phyloP scores from a whole-genome alignment of 495 filamentous ascomycete genomes.

The Hypomontagnella submonticulosa region DNA sequence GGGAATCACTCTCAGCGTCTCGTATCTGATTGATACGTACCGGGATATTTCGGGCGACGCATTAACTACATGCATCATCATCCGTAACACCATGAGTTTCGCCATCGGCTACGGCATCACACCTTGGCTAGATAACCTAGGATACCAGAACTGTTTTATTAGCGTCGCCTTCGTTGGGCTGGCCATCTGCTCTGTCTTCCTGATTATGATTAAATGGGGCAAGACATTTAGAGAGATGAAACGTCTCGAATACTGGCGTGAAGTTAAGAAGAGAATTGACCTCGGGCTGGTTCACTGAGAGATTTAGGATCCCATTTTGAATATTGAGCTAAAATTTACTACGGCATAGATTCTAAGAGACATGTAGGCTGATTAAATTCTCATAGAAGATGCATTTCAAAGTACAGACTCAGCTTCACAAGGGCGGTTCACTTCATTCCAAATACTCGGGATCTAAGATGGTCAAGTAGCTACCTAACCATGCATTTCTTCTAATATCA shows the following conservation, averaged over 20 bases:
- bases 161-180: constrained; percentile 69
- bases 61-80: constrained; percentile 70
- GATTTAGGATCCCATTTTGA: not conserved
- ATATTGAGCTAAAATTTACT: too few relatives aligned
- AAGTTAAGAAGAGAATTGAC: constrained; percentile 56
- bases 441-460: too few relatives aligned
- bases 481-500: too few relatives aligned
- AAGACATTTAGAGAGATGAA: constrained; percentile 54
- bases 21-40: constrained; percentile 73
- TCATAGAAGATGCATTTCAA: too few relatives aligned
- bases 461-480: too few relatives aligned
- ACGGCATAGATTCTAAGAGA: too few relatives aligned
- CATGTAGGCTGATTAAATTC: too few relatives aligned
- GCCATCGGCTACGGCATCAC: constrained; percentile 65
- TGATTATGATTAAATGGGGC: constrained; percentile 68
- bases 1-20: constrained; percentile 68
- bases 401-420: too few relatives aligned
- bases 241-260: constrained; percentile 53
- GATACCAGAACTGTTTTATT: constrained; percentile 72
- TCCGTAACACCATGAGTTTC: constrained; percentile 72
- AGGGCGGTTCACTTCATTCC: too few relatives aligned
- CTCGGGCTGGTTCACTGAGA: constrained; percentile 52
- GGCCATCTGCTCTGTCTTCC: constrained; percentile 63
- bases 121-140: constrained; percentile 69
- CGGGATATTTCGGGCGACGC: constrained; percentile 71